Evolutionary conservation across 2,329 filamentous ascomycete species (phyloP), one percentile per base, ranked within the genome.

Genomic region (Cercospora sp.): DNA sequence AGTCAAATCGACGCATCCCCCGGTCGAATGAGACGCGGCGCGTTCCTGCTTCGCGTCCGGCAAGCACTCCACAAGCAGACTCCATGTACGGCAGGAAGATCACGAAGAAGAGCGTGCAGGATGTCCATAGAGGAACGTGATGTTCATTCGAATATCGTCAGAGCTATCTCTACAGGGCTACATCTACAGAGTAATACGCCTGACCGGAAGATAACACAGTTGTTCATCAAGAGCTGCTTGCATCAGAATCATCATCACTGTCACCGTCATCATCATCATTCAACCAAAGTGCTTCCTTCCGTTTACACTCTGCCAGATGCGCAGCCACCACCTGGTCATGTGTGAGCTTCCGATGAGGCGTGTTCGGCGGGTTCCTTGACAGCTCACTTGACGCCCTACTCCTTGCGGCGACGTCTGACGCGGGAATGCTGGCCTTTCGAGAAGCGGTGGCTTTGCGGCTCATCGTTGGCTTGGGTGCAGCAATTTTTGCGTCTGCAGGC

Each of bases 271-370:
- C 34, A 24, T 64, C 62, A 18, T 64, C 51, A 51, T 57, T 37
- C 7, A 64, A 32, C 18, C 24, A 64, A 24, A 57, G 24, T 34
- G 49, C 49, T 28, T 64, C 62, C 21, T 58, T 57, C n/a, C 62
- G 62, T 32, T 64, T 64, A 16, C 62, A 64, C 26, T 64, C 62
- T 16, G 49, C 62, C 49, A 64, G 37, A 34, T 64, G 62, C 12
- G 62, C 62, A 18, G 62, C 62, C 6, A 64, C 30, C 13, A 51
- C 62, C 32, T 57, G 30, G 9, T 57, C 62, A 24, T 51, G 30
- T 1, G 62, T 57, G 24, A 58, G 30, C n/a, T 34, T 53, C 32
- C n/a, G 24, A 32, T 58, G 53, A 51, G 62, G 49, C 12, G 51
- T 30, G 32, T 26, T 51, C 21, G 53, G 28, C 10, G 32, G 32